Base-by-base conservation (phyloP, 1,284 basidiomycete genomes). In the Apiotrichum sp. region DNA sequence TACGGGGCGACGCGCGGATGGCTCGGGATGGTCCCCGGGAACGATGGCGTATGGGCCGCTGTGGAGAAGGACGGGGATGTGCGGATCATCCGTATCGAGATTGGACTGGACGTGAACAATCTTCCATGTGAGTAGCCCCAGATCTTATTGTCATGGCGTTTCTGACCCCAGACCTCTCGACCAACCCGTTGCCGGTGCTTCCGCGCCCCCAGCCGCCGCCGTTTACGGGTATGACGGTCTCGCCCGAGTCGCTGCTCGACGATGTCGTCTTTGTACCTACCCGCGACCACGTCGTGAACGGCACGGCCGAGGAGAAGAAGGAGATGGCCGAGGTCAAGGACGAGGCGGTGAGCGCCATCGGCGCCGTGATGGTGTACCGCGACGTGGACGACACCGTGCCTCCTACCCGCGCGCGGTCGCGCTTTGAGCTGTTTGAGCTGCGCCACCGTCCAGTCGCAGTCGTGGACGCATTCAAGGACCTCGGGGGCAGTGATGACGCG, bases 11-110 rank as follows among this genome's bases (percentile, higher is more conserved):
- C 59, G 38, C 59, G 59, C 34, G 72, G 69, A 1, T 74, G 72
- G 72, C 58, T 70, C 42, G 68, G 65, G 2, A 50, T 65, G 39
- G 65, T 70, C 8, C 53, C 52, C 4, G 66, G 62, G 1, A 65
- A 62, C 52, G 52, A 66, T 29, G 69, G 65, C 8, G 65, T 71
- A 4, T 74, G 72, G 72, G 60, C 63, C 0, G 71, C 62, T 0
- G 63, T 66, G 38, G 67, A 68, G 49, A 49, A 41, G 4, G 61
- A 62, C n/a, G 65, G 62, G 11, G 60, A 65, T 42, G 44, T 63
- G 1, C 56, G 47, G 16, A 60, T 71, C 31, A 57, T 66, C 4
- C 57, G 66, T 10, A 62, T 66, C 16, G 69, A 72, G n/a, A 59
- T 71, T 9, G 70, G 68, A 4, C 49, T 59, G 31, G 62, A 70